Evolutionary conservation across 2,329 filamentous ascomycete genomes (phyloP), one percentile per base, ranked within the genome.

Genomic region (Capronia americana): DNA sequence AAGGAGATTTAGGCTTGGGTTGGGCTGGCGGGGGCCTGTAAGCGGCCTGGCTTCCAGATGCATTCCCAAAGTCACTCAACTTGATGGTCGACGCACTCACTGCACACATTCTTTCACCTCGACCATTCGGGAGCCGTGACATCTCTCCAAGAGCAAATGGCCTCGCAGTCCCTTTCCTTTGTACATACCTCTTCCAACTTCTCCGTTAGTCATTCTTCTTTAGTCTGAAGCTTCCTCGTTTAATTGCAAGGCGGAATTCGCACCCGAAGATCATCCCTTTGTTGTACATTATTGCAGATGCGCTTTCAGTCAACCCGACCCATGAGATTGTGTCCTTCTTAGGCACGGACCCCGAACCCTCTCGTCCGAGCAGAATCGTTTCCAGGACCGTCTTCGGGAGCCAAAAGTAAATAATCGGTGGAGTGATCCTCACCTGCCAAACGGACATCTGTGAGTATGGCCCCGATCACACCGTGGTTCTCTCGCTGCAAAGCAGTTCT

Each of bases 101-200:
- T 24, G 6, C 20, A 30, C 30, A 24, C 56, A 50, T 63, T 61
- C 48, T 53, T 50, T 20, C 46, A 50, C 48, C 28, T 57, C 14
- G 20, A 34, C 41, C n/a, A 26, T 57, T 11, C 30, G 14, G 53
- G 30, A 41, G 57, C 54, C 32, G 48, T 51, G 24, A 54, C 57
- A 38, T 55, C 55, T 53, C 38, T 48, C 30, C n/a, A 30, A 32
- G 38, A 56, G 55, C 55, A 34, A 50, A 66, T 59, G 59, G 54
- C 59, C 55, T 48, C 48, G 48, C 59, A 56, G 64, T 59, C 28
- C 44, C 26, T 60, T 63, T 48, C 53, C 32, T 63, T 59, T 63
- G 58, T 66, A 66, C 59, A 66, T 63, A 57, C 51, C 50, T 44
- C 50, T 62, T 56, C 59, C 56, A 17, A 46, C 53, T 34, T 26